These are phyloP conservation scores for Tolypocladium endophyticum DNA, from an alignment of 2,329 filamentous ascomycete species.

Conservation along the genomic window DNA sequence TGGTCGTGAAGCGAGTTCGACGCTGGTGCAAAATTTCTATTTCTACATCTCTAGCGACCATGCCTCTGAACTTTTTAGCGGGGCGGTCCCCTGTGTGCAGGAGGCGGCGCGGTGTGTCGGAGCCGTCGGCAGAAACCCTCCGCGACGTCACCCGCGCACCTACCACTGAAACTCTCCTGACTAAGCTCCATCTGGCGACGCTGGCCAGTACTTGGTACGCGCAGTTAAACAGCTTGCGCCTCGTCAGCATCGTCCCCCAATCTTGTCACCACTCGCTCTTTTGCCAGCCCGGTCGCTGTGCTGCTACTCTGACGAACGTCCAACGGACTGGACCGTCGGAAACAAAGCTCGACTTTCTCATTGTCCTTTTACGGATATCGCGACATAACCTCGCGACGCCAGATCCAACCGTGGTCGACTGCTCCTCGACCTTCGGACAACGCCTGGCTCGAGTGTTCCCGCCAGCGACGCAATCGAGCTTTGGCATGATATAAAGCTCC, in stretches of 20 bases:
- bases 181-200: constrained; percentile 7
- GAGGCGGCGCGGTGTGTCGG: not conserved
- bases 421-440: not conserved
- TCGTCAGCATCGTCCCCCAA: not conserved
- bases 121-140: constrained; percentile 1
- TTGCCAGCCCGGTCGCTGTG: not conserved
- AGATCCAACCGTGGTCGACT: not conserved
- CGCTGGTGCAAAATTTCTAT: not conserved
- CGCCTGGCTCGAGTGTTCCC: not conserved
- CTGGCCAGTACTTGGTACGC: no score
- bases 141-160: not conserved
- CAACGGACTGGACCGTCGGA: not conserved
- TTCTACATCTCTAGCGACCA: not conserved
- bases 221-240: not conserved
- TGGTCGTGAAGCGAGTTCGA: constrained; percentile 13
- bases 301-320: not conserved
- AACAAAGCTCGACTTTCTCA: not conserved
- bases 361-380: not conserved
- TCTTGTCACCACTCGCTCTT: not conserved
- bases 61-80: constrained; percentile 12
- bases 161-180: constrained; percentile 3
- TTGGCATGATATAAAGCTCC: constrained; percentile 16
- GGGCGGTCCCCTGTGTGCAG: constrained; percentile 1
- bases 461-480: not conserved
- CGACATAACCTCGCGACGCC: not conserved